A percentile compares a stretch with the other conserved stretches of the same genome.
Evolutionary conservation across 2,329 filamentous ascomycete genomes (phyloP).

Genomic region (Trichophyton simii): DNA sequence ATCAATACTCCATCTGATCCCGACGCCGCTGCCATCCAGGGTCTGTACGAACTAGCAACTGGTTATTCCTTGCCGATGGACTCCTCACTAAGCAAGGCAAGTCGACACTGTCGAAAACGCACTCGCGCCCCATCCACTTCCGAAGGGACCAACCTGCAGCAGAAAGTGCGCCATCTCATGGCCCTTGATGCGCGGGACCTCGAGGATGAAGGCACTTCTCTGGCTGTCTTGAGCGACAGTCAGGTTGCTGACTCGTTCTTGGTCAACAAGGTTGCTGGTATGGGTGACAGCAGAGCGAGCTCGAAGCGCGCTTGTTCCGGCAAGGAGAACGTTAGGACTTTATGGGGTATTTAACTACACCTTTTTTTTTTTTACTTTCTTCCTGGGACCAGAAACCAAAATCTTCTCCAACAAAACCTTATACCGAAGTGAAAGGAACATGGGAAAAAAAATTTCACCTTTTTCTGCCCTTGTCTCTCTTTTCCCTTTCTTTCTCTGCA

Average conservation of each 20-base stretch:
- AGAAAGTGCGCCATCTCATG: conserved; percentile 29
- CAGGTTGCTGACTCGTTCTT: conserved; percentile 24
- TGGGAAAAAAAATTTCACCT: background rate
- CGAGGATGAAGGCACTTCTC: conserved; percentile 13
- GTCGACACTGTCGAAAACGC: conserved; percentile 26
- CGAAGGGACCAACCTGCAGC: conserved; percentile 20
- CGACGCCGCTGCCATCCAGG: conserved; percentile 26
- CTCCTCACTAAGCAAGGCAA: conserved; percentile 7
- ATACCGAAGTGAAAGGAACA: background rate
- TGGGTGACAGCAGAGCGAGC: conserved; percentile 24
- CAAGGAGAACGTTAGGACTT: conserved; percentile 5
- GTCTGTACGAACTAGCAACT: conserved; percentile 30
- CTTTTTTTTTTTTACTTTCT: background rate
- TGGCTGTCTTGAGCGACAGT: conserved; percentile 24
- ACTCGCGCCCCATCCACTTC: conserved; percentile 28
- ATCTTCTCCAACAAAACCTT: background rate
- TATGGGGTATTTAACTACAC: conserved; percentile 5
- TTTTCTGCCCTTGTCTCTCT: background rate
- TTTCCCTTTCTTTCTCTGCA: background rate
- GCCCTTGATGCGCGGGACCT: conserved; percentile 15
- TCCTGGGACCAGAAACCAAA: background rate
- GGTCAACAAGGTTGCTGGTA: conserved; percentile 15
- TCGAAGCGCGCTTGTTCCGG: conserved; percentile 33
- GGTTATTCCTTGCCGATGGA: conserved; percentile 17
- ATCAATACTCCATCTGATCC: conserved; percentile 19